Conservation (phyloP, 108 stramenopile genomes). For the Skeletonema marinoi region DNA sequence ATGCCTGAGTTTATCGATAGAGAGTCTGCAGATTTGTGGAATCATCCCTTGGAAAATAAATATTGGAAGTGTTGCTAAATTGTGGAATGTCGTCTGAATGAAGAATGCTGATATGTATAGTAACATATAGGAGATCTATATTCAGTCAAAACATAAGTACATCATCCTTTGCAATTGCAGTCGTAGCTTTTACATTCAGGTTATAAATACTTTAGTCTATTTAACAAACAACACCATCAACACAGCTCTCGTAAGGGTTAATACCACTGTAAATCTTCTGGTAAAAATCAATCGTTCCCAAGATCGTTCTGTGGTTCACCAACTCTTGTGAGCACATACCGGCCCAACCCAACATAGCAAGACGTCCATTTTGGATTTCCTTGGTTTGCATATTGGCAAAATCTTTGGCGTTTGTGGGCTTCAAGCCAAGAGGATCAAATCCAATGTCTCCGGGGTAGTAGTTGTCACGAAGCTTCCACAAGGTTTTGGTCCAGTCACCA, state of each 20-base stretch:
- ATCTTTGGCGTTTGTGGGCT: conserved; percentile 62
- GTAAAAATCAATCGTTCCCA: conserved; percentile 64
- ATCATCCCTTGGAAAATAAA: conserved; percentile 85
- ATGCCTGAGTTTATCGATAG: conserved; percentile 59
- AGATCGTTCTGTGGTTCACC: conserved; percentile 72
- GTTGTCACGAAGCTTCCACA: conserved; percentile 60
- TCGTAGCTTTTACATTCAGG: neutral
- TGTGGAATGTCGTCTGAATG: neutral
- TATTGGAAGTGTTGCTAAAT: conserved; percentile 85
- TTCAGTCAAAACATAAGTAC: too few relatives aligned
- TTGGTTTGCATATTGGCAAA: conserved; percentile 74
- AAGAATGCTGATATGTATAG: too few relatives aligned
- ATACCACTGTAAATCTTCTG: conserved; percentile 50
- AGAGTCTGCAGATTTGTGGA: conserved; percentile 83
- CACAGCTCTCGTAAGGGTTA: conserved; percentile 59
- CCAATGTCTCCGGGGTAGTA: conserved; percentile 89
- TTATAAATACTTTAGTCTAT: conserved; percentile 1
- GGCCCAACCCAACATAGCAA: conserved; percentile 81
- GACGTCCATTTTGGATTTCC: conserved; percentile 88
- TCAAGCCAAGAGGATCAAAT: conserved; percentile 86
- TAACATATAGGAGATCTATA: too few relatives aligned
- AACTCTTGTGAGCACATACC: conserved; percentile 84
- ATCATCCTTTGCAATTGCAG: neutral
- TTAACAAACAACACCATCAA: conserved; percentile 28
- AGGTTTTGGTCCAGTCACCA: conserved; percentile 39